Conservation (phyloP, 371 early-diverging fungal species). For the Conidiobolus coronatus region DNA sequence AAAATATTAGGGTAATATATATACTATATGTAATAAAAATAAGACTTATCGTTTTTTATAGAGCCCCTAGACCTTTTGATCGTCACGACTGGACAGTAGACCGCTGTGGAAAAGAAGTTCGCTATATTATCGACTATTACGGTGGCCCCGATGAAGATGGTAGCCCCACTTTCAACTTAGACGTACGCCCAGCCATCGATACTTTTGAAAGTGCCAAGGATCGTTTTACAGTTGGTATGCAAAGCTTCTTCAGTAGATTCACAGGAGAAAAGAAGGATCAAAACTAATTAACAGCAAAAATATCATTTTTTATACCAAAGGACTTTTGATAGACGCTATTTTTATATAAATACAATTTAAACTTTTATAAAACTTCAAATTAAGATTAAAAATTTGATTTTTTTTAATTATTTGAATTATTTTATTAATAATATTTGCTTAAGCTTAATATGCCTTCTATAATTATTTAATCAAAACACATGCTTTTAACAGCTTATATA, state of each 20-base stretch:
- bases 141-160: conserved; percentile 37
- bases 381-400: no score
- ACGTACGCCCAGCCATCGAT: conserved; percentile 64
- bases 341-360: no score
- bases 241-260: conserved; percentile 1
- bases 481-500: no score
- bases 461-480: no score
- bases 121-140: conserved; percentile 92
- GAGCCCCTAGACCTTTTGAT: conserved; percentile 53
- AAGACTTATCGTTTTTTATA: background rate
- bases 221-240: conserved; percentile 17
- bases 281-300: no score
- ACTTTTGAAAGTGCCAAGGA: conserved; percentile 23
- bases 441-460: no score
- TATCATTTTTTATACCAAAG: no score
- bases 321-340: no score
- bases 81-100: conserved; percentile 95
- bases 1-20: conserved; percentile 38
- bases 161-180: conserved; percentile 47
- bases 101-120: conserved; percentile 71
- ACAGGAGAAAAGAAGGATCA: no score
- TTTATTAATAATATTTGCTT: no score
- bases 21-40: background rate
- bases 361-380: no score
- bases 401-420: no score